These are phyloP conservation scores for Camptophora hylomeconis DNA, from an alignment of 2,329 filamentous ascomycete species.

Conservation along the genomic window DNA sequence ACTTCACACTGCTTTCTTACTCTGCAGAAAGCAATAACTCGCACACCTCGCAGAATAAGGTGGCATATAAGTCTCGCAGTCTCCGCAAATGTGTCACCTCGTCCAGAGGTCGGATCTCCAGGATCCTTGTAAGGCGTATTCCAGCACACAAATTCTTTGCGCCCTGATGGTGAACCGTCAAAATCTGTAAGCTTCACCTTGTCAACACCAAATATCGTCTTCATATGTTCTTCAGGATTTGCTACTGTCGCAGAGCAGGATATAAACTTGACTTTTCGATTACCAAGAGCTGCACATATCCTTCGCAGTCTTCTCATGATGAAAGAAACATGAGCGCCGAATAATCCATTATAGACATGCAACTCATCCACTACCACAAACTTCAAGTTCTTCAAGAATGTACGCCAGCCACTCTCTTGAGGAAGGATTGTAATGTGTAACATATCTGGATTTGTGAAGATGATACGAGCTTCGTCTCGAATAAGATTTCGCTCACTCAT, in stretches of 20 bases:
- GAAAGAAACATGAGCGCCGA: constrained; percentile 86
- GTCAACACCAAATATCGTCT: constrained; percentile 80
- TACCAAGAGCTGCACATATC: constrained; percentile 82
- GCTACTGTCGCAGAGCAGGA: constrained; percentile 94
- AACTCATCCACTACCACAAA: constrained; percentile 88
- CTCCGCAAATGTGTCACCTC: constrained; percentile 70
- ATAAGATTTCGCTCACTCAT: constrained; percentile 67
- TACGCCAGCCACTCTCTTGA: constrained; percentile 79
- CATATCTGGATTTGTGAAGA: constrained; percentile 98
- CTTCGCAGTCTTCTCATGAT: constrained; percentile 83
- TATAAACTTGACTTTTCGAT: constrained; percentile 73
- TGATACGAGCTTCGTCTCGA: constrained; percentile 76
- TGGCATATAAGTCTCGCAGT: constrained; percentile 86
- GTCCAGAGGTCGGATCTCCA: constrained; percentile 69
- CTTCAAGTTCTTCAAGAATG: constrained; percentile 74
- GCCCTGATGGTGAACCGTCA: constrained; percentile 81
- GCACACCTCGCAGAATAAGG: constrained; percentile 71
- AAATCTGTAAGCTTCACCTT: constrained; percentile 73
- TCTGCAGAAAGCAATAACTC: constrained; percentile 85
- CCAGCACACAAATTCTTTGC: constrained; percentile 95
- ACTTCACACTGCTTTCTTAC: constrained; percentile 81
- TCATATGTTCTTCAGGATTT: constrained; percentile 84
- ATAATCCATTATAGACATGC: constrained; percentile 90
- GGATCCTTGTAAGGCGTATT: constrained; percentile 93
- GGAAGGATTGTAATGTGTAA: constrained; percentile 87